These are phyloP conservation scores for Toxicodendron radicans DNA, from an alignment of 345 rosid genomes.

Conservation along the genomic window DNA sequence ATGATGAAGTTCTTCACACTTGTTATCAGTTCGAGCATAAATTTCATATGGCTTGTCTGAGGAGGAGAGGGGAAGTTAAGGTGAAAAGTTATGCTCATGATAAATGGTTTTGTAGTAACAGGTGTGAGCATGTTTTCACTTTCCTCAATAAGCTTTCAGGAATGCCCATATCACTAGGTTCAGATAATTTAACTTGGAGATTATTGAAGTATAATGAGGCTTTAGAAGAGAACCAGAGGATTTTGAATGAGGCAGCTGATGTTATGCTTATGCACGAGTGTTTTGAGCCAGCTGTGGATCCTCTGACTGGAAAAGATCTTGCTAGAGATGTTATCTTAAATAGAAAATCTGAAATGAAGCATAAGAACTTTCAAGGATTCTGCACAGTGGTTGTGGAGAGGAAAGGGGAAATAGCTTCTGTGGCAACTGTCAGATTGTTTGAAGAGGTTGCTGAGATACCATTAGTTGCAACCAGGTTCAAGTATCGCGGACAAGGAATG, in stretches of 20 bases:
- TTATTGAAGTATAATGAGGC: slow-evolving; percentile 31
- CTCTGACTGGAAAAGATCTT: slow-evolving; percentile 52
- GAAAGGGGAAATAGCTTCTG: slow-evolving; percentile 46
- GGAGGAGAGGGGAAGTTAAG: neutral
- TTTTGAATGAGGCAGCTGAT: slow-evolving; percentile 48
- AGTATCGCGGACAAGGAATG: slow-evolving; percentile 46
- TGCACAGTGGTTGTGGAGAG: slow-evolving; percentile 58
- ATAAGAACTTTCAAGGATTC: slow-evolving; percentile 57
- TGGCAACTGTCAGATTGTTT: slow-evolving; percentile 54
- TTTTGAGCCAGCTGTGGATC: slow-evolving; percentile 60
- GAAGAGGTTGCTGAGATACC: slow-evolving; percentile 65
- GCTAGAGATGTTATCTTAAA: slow-evolving; percentile 58
- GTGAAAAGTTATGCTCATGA: neutral
- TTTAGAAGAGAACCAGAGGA: slow-evolving; percentile 28
- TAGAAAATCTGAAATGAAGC: slow-evolving; percentile 35
- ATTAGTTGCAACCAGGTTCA: slow-evolving; percentile 48
- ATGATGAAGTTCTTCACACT: slow-evolving; percentile 15
- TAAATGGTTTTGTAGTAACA: slow-evolving; percentile 63
- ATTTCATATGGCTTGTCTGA: slow-evolving; percentile 48
- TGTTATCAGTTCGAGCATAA: slow-evolving; percentile 66
- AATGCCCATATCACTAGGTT: slow-evolving; percentile 36
- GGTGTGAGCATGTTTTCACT: slow-evolving; percentile 40
- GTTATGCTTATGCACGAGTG: slow-evolving; percentile 79
- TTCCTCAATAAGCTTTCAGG: slow-evolving; percentile 52
- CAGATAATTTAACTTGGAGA: slow-evolving; percentile 56